Conservation (phyloP, 2,329 filamentous ascomycete genomes). For the Dothideomycetidae sp. region DNA sequence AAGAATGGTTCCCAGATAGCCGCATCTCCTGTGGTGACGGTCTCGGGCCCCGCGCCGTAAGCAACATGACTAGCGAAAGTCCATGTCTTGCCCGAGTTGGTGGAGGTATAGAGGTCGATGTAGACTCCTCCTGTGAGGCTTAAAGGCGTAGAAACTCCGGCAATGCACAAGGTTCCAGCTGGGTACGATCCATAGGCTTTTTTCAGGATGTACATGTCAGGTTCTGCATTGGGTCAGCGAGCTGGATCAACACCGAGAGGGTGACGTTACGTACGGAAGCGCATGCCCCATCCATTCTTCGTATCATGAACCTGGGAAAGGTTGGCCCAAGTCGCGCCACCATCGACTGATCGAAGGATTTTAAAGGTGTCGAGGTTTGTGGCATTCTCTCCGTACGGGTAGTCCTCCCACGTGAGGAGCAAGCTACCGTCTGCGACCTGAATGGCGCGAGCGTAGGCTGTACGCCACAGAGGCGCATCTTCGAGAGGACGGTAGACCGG, state of each 20-base stretch:
- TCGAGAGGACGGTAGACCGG: not conserved
- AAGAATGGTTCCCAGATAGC: conserved; percentile 51
- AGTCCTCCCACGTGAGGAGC: conserved; percentile 2
- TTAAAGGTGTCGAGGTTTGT: not conserved
- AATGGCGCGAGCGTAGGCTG: not conserved
- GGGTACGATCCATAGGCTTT: conserved; percentile 40
- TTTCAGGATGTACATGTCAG: conserved; percentile 48
- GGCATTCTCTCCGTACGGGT: not conserved
- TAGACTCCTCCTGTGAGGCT: conserved; percentile 43
- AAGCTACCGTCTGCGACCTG: not conserved
- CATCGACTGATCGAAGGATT: not conserved
- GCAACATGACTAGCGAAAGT: conserved; percentile 4
- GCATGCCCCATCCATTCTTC: conserved; percentile 46
- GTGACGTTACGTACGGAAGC: too few relatives aligned
- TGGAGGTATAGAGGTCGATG: conserved; percentile 52
- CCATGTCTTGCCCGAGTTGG: conserved; percentile 32
- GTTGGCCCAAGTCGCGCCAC: conserved; percentile 22
- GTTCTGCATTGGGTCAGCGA: too few relatives aligned
- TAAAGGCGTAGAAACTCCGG: conserved; percentile 43
- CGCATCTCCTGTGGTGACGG: conserved; percentile 35
- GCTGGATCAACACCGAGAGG: too few relatives aligned
- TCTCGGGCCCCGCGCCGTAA: conserved; percentile 1
- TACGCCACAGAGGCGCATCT: not conserved
- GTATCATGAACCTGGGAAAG: conserved; percentile 48
- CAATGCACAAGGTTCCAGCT: conserved; percentile 46